Conservation (phyloP, 441 rosid species). For the Populus hybrid region DNA sequence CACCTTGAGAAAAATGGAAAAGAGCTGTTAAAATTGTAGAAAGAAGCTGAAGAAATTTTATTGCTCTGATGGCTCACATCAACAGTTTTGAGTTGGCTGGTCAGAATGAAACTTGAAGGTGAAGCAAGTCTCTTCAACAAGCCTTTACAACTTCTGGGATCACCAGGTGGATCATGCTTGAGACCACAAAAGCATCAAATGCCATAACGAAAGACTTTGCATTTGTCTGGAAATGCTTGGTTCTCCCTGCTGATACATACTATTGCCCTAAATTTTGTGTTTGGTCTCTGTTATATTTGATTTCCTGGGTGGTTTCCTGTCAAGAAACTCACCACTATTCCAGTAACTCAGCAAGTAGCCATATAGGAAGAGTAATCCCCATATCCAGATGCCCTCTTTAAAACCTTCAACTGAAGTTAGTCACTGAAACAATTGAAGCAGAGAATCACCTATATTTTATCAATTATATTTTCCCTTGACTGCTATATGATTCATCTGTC, state of each 20-base stretch:
- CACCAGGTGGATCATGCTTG: background rate
- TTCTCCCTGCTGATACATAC: background rate
- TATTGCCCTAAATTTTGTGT: background rate
- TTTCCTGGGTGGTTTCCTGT: background rate
- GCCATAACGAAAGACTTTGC: background rate
- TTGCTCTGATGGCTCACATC: no score
- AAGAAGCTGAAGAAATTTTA: background rate
- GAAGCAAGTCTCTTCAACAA: background rate
- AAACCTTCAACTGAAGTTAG: no score
- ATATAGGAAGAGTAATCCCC: background rate
- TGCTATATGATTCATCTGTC: background rate
- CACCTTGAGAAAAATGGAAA: constrained; percentile 24
- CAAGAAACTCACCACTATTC: background rate
- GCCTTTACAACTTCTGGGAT: background rate
- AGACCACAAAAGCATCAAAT: background rate
- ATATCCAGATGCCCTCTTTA: background rate
- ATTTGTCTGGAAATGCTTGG: background rate
- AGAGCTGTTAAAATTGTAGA: background rate
- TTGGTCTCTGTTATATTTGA: background rate
- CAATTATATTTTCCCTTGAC: no score
- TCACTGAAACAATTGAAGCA: no score
- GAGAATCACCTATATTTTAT: no score
- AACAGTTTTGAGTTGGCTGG: no score
- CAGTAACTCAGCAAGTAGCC: background rate
- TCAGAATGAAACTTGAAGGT: background rate